Conservation (phyloP, 345 rosid species). For the Arabidopsis suecica region DNA sequence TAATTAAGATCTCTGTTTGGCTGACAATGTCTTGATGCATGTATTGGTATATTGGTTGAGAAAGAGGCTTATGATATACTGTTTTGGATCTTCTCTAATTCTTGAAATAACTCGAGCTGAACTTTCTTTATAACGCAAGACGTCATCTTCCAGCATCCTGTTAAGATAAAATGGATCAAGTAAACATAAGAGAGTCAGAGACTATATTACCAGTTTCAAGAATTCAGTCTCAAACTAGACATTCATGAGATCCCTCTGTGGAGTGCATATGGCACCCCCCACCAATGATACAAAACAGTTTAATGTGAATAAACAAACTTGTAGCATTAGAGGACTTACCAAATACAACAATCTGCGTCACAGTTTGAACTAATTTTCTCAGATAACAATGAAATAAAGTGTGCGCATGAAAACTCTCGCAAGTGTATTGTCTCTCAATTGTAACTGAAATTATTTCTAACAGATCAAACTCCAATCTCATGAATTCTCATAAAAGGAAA, state of each 20-base stretch:
- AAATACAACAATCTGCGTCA: background rate
- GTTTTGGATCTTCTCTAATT: background rate
- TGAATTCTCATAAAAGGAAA: constrained; percentile 7
- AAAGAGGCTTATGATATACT: background rate
- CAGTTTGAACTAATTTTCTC: background rate
- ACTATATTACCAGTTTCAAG: background rate
- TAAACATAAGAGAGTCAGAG: constrained; percentile 2
- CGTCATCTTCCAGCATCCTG: background rate
- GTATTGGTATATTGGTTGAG: background rate
- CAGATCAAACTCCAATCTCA: background rate
- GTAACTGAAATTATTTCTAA: background rate
- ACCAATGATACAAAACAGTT: background rate
- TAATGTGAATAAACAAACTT: background rate
- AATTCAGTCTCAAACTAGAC: background rate
- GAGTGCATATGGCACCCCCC: background rate
- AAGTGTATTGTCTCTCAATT: background rate
- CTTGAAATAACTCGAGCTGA: background rate
- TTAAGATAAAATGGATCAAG: background rate
- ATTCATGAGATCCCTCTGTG: background rate
- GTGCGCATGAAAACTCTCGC: background rate
- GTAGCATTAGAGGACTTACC: background rate
- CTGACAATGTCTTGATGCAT: background rate
- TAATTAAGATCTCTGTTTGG: background rate
- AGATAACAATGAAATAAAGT: background rate
- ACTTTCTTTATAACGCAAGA: background rate